A percentile compares a stretch with the other conserved stretches of the same genome.
Evolutionary conservation across 345 rosid species (phyloP).

Genomic region (Erucastrum elatum): DNA sequence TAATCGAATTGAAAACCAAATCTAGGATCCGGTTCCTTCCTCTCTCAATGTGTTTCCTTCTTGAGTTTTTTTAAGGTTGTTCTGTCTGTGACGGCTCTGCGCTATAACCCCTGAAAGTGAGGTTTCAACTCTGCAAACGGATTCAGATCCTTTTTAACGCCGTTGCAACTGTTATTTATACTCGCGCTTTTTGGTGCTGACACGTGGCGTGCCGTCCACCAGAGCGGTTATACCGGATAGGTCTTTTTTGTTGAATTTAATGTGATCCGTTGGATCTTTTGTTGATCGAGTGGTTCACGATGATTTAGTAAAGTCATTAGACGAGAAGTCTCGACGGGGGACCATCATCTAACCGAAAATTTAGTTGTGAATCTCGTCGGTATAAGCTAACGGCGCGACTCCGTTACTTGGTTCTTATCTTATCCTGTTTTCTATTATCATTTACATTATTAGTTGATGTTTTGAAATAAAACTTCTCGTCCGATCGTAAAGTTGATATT

Average conservation of each 20-base stretch:
- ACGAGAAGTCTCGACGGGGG: background rate
- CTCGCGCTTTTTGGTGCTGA: background rate
- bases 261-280: background rate
- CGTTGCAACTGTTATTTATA: background rate
- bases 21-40: background rate
- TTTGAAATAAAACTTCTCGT: background rate
- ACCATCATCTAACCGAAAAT: background rate
- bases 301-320: background rate
- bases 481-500: background rate
- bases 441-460: background rate
- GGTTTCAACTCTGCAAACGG: slow-evolving; percentile 2
- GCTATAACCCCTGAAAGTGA: background rate
- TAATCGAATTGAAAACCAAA: background rate
- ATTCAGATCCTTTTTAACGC: background rate
- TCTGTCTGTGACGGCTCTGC: background rate
- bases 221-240: background rate
- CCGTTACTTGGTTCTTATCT: background rate
- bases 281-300: background rate
- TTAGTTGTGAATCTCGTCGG: background rate
- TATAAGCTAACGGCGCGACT: background rate
- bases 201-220: slow-evolving; percentile 5
- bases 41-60: background rate
- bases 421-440: background rate
- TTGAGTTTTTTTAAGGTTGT: background rate
- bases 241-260: background rate